Evolutionary conservation across 106 monocot species (phyloP), one percentile per base, ranked within the genome.

Genomic region (Phalaenopsis aphrodite): DNA sequence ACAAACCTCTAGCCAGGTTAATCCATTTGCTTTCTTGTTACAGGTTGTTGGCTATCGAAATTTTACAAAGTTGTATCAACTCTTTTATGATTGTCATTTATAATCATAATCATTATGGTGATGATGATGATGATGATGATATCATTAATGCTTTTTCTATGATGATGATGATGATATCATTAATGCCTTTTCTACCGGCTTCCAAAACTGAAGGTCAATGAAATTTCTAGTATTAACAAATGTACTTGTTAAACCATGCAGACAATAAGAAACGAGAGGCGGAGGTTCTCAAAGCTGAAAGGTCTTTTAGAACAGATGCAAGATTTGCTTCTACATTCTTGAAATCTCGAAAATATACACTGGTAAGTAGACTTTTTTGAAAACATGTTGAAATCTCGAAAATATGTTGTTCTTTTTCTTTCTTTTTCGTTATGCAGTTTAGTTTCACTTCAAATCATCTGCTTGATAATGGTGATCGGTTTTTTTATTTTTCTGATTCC

Each of bases 281-380:
- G 30, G 49, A 76, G 19, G 47, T 24, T 48, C 76, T 49, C 24
- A 45, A 45, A 43, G 74, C 43, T 74, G 74, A 74, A n/a, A 23
- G 24, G 52, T 30, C 48, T 76, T 76, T 76, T 76, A 76, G 12
- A 76, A 30, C 76, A 76, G 23, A 42, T 76, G 48, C 46, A 24
- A 52, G 48, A 24, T 76, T 76, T 76, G 76, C 76, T 49, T 76
- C 76, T 52, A 42, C 52, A 8, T 76, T 39, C 30, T 42, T 24
- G 42, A 76, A 11, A 24, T 76, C 76, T 30, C 47, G 49, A 48
- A 76, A 76, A 52, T 76, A 76, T 14, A 23, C 23, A 9, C 46
- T 76, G 76, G 76, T 76, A 48, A 47, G 76, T 49, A 5, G 16
- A 7, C 0, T 30, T 30, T 30, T 0, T 30, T 30, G 30, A 30